Evolutionary conservation across 495 filamentous ascomycete genomes (phyloP).

Genomic region (Xylaria longipes): DNA sequence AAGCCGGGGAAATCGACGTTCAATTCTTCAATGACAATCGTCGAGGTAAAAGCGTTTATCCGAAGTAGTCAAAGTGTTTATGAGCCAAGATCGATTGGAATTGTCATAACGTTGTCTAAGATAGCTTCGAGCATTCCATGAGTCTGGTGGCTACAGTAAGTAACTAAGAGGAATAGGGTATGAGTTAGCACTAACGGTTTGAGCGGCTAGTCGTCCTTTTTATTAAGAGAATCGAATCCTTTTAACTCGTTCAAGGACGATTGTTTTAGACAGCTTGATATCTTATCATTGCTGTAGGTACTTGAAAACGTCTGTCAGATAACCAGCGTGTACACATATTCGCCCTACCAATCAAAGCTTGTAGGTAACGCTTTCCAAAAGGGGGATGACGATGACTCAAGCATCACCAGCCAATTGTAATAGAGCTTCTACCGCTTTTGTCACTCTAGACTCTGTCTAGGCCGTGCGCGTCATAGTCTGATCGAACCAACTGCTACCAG

Average conservation of each 20-base stretch:
- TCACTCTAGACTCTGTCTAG: background rate
- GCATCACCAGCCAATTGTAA: constrained; percentile 5
- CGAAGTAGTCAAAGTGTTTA: background rate
- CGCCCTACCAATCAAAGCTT: background rate
- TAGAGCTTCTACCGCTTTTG: background rate
- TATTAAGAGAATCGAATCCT: background rate
- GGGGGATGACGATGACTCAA: constrained; percentile 1
- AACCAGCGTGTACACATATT: background rate
- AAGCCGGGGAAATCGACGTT: constrained; percentile 8
- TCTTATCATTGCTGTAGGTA: background rate
- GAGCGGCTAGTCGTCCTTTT: background rate
- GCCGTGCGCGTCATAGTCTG: background rate
- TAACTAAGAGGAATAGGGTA: background rate
- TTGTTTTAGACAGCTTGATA: background rate
- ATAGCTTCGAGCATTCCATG: background rate
- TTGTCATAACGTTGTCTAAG: background rate
- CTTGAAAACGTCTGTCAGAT: background rate
- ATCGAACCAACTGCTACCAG: background rate
- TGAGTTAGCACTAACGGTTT: background rate
- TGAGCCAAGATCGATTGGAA: background rate
- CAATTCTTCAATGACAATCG: background rate
- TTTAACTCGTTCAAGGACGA: background rate
- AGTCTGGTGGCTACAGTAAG: background rate
- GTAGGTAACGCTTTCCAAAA: background rate
- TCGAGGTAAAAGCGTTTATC: background rate